Conservation (phyloP, 495 filamentous ascomycete species). For the Penicillium simplicissimum region DNA sequence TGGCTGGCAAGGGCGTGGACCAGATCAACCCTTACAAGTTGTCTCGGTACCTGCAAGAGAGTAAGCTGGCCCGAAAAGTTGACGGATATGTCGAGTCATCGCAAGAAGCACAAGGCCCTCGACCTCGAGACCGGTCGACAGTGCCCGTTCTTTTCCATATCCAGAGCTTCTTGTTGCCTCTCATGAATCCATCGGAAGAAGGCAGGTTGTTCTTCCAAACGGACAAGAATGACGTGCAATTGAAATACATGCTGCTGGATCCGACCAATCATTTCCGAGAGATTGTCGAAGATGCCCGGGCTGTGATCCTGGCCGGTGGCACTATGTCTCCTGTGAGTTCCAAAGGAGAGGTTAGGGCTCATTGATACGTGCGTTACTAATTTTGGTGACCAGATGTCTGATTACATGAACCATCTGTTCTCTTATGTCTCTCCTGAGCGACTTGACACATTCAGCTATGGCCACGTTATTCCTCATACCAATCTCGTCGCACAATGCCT, state of each 20-base stretch:
- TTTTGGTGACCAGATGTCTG: constrained; percentile 60
- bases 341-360: background rate
- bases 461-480: constrained; percentile 84
- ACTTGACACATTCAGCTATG: constrained; percentile 83
- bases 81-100: constrained; percentile 76
- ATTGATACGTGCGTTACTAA: background rate
- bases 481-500: constrained; percentile 78
- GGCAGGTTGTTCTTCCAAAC: constrained; percentile 82
- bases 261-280: constrained; percentile 89
- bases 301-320: constrained; percentile 89
- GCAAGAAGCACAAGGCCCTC: constrained; percentile 44
- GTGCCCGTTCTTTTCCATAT: constrained; percentile 81
- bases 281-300: constrained; percentile 80
- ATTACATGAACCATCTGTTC: constrained; percentile 84
- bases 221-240: constrained; percentile 52
- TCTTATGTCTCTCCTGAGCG: constrained; percentile 64
- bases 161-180: constrained; percentile 74
- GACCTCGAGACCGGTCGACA: constrained; percentile 38
- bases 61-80: constrained; percentile 91
- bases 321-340: constrained; percentile 84
- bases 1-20: constrained; percentile 85
- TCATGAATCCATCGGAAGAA: constrained; percentile 88
- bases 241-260: constrained; percentile 92
- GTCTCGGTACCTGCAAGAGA: constrained; percentile 82
- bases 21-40: constrained; percentile 94